Percentiles rank a stretch among this genome's conserved stretches.
Conservation (phyloP, 2,329 filamentous ascomycete genomes). For the Fusarium mundagurra region DNA sequence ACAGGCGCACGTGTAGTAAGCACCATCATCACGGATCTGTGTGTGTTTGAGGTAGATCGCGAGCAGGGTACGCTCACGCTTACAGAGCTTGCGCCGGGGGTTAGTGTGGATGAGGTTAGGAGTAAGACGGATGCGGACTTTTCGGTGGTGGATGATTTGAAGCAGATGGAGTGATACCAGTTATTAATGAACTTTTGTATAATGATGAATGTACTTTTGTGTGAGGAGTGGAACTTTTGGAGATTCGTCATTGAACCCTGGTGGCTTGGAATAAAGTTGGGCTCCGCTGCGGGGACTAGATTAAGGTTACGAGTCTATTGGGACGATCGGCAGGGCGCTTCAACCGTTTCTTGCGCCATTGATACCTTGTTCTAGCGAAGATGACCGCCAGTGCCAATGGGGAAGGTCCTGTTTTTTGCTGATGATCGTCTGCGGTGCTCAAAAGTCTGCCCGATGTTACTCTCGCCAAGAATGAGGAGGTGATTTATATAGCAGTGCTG, state of each 20-base stretch:
- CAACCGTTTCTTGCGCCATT: conserved; percentile 7
- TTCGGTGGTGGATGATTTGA: conserved; percentile 66
- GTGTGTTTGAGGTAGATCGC: conserved; percentile 76
- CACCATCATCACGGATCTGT: conserved; percentile 79
- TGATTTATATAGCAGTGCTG: background rate
- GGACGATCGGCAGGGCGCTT: conserved; percentile 23
- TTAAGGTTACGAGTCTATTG: conserved; percentile 21
- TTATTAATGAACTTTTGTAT: background rate
- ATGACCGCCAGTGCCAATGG: conserved; percentile 10
- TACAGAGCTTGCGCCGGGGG: conserved; percentile 75
- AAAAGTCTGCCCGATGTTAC: conserved; percentile 11
- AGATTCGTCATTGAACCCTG: conserved; percentile 22
- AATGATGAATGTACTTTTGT: background rate
- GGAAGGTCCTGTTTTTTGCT: conserved; percentile 27
- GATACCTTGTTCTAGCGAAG: conserved; percentile 7
- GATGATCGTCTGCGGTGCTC: conserved; percentile 7
- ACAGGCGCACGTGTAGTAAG: conserved; percentile 75
- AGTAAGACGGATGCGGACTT: conserved; percentile 77
- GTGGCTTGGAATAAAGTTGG: background rate
- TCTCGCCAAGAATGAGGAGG: background rate
- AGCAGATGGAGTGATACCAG: conserved; percentile 54
- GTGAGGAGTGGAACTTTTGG: conserved; percentile 13
- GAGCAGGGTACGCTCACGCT: conserved; percentile 69
- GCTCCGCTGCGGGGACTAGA: conserved; percentile 27
- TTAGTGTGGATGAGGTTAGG: conserved; percentile 74